Conservation (phyloP, 1,139 yeast species). For the Petasospora fabianii region DNA sequence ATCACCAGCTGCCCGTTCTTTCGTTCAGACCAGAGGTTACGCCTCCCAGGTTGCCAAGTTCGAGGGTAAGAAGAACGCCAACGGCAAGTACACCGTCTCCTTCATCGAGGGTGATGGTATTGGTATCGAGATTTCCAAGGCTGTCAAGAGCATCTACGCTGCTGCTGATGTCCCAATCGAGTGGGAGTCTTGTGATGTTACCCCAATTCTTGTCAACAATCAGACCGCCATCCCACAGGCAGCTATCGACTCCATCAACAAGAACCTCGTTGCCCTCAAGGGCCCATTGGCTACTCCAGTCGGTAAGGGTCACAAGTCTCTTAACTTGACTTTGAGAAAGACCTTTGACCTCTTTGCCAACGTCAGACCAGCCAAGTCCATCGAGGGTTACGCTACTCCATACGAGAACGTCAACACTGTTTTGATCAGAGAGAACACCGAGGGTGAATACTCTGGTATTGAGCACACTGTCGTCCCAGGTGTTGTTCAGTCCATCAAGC, state of each 20-base stretch:
- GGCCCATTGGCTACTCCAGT: constrained; percentile 98
- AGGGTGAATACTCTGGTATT: constrained; percentile 98
- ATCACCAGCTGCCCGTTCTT: constrained; percentile 16
- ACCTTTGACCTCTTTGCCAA: constrained; percentile 95
- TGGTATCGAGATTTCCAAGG: constrained; percentile 91
- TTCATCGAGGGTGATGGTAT: constrained; percentile 99
- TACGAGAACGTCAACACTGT: constrained; percentile 94
- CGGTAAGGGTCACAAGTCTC: constrained; percentile 97
- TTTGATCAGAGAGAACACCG: constrained; percentile 94
- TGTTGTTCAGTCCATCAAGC: constrained; percentile 95
- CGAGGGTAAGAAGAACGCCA: constrained; percentile 53
- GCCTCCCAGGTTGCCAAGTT: constrained; percentile 54
- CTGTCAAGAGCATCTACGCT: constrained; percentile 84
- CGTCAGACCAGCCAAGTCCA: constrained; percentile 94
- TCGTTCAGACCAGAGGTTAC: constrained; percentile 27
- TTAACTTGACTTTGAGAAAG: constrained; percentile 96
- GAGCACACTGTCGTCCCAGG: constrained; percentile 98
- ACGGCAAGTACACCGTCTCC: constrained; percentile 86
- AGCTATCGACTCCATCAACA: constrained; percentile 90
- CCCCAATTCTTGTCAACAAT: constrained; percentile 89
- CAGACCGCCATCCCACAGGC: constrained; percentile 91
- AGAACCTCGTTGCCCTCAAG: constrained; percentile 90
- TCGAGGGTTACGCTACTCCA: constrained; percentile 92
- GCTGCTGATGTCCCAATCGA: constrained; percentile 95
- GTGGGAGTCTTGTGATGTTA: constrained; percentile 96